Evolutionary conservation across 768 basidiomycete species (phyloP), one percentile per base, ranked within the genome.

Genomic region (Daedaleopsis nitida): DNA sequence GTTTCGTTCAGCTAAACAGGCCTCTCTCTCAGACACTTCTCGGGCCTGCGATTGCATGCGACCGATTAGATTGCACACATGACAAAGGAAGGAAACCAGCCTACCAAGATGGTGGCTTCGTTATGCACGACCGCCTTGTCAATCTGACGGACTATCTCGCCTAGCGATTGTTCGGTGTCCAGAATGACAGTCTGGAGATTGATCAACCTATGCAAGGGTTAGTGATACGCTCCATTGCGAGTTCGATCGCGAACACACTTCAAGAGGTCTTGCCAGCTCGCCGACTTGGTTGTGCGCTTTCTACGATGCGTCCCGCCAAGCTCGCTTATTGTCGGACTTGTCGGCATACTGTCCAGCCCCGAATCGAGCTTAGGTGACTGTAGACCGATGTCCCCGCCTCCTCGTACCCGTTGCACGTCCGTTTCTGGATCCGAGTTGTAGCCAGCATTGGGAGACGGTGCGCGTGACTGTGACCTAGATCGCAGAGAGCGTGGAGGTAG

Each of bases 351-450:
- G 9, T 60, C 59, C 11, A 60, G 45, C 47, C 60, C 38, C 14
- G 24, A 37, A 17, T 62, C 59, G 23, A 61, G 50, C 35, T 42
- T 37, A 45, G 67, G 57, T 9, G 38, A 60, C 24, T 64, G 52
- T 5, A 58, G 21, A n/a, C 24, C 51, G 21, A 48, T 38, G 17
- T 75, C 69, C 7, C 65, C 68, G 6, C 56, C 63, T 53, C 77
- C 77, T 52, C 79, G 77, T 14, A 76, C 73, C 60, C 77, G 81
- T 48, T 78, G 74, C 16, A 79, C 68, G 45, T 81, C 81, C 21
- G 75, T 75, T 75, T 92, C 91, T 37, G 89, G 88, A 67, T 92
- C 90, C 1, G 91, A 91, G 32, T 81, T 80, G 68, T 90, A 91
- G 10, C 86, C 89, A 27, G 69, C 68, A 45, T 82, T 75, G 12